These are phyloP conservation scores for Linnemannia exigua DNA, from an alignment of 192 early-diverging fungal genomes.

Conservation along the genomic window DNA sequence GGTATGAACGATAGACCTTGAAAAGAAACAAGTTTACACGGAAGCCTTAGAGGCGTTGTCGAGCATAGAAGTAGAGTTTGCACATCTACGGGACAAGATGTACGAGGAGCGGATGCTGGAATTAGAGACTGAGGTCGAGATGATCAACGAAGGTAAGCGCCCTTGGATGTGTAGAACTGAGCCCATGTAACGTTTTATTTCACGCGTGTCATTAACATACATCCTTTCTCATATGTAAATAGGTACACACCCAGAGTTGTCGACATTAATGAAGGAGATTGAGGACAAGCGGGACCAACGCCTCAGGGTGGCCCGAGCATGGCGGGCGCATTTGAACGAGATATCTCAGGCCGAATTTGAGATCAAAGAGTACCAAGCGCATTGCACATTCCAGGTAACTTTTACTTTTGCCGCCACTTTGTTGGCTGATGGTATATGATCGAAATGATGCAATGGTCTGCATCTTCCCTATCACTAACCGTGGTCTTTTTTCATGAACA, in stretches of 20 bases:
- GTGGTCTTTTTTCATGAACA: background rate
- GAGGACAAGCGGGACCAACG: conserved; percentile 63
- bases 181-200: background rate
- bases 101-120: conserved; percentile 69
- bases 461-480: background rate
- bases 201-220: background rate
- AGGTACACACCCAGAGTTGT: conserved; percentile 69
- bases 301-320: conserved; percentile 57
- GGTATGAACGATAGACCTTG: conserved; percentile 52
- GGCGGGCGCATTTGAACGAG: conserved; percentile 58
- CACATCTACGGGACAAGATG: conserved; percentile 68
- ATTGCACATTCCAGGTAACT: conserved; percentile 53
- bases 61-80: conserved; percentile 69
- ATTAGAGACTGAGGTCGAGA: conserved; percentile 64
- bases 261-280: conserved; percentile 64
- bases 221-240: background rate
- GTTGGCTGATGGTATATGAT: background rate
- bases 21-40: conserved; percentile 60
- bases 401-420: background rate
- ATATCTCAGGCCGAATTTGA: conserved; percentile 63
- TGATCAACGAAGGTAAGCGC: conserved; percentile 64
- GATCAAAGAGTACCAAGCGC: conserved; percentile 66
- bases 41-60: conserved; percentile 65
- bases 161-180: background rate
- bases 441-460: background rate